Evolutionary conservation across 352 stramenopile species (phyloP).

Genomic region (Globisporangium takayamanum): DNA sequence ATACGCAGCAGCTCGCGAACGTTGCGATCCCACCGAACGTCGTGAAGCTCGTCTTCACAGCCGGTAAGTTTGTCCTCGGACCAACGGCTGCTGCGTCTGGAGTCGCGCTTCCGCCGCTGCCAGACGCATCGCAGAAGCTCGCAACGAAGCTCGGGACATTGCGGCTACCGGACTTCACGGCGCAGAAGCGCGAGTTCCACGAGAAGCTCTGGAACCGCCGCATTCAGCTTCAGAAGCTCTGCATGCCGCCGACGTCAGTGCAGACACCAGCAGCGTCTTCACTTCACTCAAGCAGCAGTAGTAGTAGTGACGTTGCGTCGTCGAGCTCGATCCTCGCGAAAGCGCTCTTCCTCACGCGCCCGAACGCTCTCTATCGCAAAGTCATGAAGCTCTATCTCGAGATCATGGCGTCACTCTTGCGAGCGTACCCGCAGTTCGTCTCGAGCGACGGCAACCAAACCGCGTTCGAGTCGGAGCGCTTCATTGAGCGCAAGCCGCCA

Average conservation of each 20-base stretch:
- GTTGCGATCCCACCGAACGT: conserved; percentile 29
- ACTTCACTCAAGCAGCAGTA: neutral
- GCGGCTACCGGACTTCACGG: conserved; percentile 20
- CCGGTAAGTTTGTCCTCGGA: conserved; percentile 20
- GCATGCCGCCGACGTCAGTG: conserved; percentile 12
- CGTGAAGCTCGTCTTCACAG: conserved; percentile 30
- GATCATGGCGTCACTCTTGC: conserved; percentile 16
- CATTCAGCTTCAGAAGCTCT: conserved; percentile 42
- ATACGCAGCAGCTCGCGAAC: conserved; percentile 26
- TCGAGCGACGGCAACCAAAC: conserved; percentile 13
- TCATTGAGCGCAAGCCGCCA: conserved; percentile 20
- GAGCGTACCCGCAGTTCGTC: conserved; percentile 15
- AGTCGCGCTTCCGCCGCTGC: conserved; percentile 10
- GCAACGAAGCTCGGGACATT: conserved; percentile 13
- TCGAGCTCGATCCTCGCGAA: conserved; percentile 4
- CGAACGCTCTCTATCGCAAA: conserved; percentile 20
- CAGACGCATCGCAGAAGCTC: conserved; percentile 11
- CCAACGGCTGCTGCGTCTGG: neutral
- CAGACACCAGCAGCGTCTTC: neutral
- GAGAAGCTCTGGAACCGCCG: conserved; percentile 40
- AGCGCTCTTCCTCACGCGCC: conserved; percentile 15
- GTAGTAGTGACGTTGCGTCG: neutral
- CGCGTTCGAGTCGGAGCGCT: conserved; percentile 16
- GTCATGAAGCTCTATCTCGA: conserved; percentile 25
- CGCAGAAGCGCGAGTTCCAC: conserved; percentile 33